These are phyloP conservation scores for Hygrocybe punicea DNA, from an alignment of 768 basidiomycete species.

Conservation along the genomic window DNA sequence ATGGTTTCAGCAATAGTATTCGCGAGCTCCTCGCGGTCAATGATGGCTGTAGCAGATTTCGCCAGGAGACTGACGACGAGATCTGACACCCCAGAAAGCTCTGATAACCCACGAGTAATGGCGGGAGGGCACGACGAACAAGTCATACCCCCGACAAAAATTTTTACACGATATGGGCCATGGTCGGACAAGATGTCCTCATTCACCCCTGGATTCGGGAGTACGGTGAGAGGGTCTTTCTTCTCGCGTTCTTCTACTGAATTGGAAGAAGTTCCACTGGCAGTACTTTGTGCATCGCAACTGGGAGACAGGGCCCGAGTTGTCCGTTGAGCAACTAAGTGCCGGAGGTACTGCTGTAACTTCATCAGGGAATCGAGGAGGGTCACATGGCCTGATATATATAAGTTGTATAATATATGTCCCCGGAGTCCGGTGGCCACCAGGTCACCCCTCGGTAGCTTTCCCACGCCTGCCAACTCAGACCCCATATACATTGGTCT, in stretches of 20 bases:
- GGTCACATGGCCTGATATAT: no score
- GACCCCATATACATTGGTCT: no score
- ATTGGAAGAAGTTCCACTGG: background rate
- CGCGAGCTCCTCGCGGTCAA: conserved; percentile 36
- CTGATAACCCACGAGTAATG: conserved; percentile 48
- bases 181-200: background rate
- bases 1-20: conserved; percentile 39
- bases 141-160: conserved; percentile 75
- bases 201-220: background rate
- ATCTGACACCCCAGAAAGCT: conserved; percentile 50
- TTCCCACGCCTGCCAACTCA: no score
- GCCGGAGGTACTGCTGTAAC: no score
- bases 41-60: conserved; percentile 49
- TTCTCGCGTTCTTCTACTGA: conserved; percentile 6
- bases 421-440: no score
- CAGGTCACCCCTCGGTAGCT: no score
- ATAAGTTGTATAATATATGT: no score
- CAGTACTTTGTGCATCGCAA: no score
- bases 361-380: no score
- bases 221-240: background rate
- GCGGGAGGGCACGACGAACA: conserved; percentile 64
- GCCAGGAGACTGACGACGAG: conserved; percentile 57
- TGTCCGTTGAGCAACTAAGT: no score
- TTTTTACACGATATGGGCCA: conserved; percentile 35
- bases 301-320: no score